Evolutionary conservation across 1,284 basidiomycete genomes (phyloP).

Genomic region (Sparassis latifolia): DNA sequence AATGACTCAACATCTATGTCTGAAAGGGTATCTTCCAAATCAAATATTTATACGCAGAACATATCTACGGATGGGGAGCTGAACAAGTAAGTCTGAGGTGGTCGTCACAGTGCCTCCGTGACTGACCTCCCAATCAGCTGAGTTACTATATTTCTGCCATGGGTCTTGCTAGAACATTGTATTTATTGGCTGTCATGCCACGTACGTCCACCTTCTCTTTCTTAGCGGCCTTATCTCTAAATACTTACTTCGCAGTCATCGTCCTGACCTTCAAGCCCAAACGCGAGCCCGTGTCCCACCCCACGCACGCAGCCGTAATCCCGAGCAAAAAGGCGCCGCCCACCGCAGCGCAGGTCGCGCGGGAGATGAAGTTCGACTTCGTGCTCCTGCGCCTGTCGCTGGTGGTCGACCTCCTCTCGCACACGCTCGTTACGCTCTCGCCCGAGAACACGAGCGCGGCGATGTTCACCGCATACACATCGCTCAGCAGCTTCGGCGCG

Average conservation of each 20-base stretch:
- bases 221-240: conserved; percentile 4
- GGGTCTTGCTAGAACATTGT: conserved; percentile 41
- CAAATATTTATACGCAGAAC: conserved; percentile 56
- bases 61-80: conserved; percentile 51
- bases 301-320: conserved; percentile 8
- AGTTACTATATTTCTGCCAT: conserved; percentile 60
- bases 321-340: conserved; percentile 30
- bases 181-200: conserved; percentile 52
- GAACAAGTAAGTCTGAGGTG: conserved; percentile 31
- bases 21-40: conserved; percentile 47
- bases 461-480: conserved; percentile 50
- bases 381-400: conserved; percentile 53
- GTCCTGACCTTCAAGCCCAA: conserved; percentile 38
- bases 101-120: neutral
- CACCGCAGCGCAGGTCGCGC: conserved; percentile 43
- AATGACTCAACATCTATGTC: too few relatives aligned
- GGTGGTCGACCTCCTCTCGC: conserved; percentile 58
- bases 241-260: conserved; percentile 27
- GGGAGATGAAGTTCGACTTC: conserved; percentile 68
- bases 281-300: conserved; percentile 7
- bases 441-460: conserved; percentile 29
- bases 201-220: conserved; percentile 29
- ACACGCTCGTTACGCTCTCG: conserved; percentile 47
- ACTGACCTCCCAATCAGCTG: conserved; percentile 28
- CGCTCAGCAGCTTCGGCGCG: conserved; percentile 51